Evolutionary conservation across 1,284 basidiomycete species (phyloP).

Genomic region (Tilletia indica): DNA sequence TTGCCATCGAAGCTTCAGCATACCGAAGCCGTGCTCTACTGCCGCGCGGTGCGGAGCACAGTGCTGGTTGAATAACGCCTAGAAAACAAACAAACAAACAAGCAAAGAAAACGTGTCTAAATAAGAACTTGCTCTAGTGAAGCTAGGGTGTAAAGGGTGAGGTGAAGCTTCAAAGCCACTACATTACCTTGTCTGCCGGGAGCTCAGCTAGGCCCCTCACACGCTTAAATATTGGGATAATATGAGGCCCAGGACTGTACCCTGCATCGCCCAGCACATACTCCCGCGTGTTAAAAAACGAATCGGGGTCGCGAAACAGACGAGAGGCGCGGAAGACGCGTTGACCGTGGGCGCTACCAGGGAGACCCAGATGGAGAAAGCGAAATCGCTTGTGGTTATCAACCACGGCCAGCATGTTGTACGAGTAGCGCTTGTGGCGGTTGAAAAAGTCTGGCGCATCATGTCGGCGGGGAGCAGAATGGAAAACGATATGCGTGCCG

Average conservation of each 20-base stretch:
- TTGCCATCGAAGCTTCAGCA: conserved; percentile 13
- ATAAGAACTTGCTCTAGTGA: no score
- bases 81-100: neutral
- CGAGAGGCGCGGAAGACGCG: neutral
- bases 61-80: conserved; percentile 4
- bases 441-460: conserved; percentile 4
- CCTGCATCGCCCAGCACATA: conserved; percentile 2
- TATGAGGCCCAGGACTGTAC: neutral
- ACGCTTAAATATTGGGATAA: neutral
- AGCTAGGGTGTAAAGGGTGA: no score
- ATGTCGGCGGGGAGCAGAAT: neutral
- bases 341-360: neutral
- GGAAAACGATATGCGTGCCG: neutral
- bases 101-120: no score
- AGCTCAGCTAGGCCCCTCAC: neutral
- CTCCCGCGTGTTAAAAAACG: neutral
- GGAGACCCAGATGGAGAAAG: neutral
- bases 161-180: no score
- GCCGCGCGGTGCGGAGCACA: neutral
- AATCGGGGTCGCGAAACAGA: neutral
- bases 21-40: conserved; percentile 2
- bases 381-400: neutral
- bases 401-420: neutral
- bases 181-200: neutral
- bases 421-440: conserved; percentile 3